phyloP scores from a whole-genome alignment of 108 stramenopile genomes.

The Nannochloropsis salina region DNA sequence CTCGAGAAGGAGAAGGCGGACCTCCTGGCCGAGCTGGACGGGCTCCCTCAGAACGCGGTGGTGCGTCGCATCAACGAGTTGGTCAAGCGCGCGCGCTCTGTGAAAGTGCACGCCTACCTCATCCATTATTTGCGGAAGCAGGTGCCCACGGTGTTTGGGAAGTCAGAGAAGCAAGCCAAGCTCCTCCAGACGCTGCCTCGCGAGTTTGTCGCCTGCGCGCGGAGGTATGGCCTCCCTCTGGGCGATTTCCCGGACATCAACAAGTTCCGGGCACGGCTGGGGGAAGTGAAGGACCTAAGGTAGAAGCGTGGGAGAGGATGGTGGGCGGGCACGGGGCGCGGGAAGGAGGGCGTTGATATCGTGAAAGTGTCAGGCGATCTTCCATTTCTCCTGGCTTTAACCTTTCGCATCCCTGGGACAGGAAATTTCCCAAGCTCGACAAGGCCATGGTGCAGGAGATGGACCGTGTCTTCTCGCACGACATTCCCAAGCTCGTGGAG shows the following conservation, averaged over 20 bases:
- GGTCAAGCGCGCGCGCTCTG: slow-evolving; percentile 90
- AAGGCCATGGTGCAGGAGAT: slow-evolving; percentile 55
- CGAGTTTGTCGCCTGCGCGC: slow-evolving; percentile 79
- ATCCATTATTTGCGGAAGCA: slow-evolving; percentile 93
- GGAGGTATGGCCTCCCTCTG: slow-evolving; percentile 72
- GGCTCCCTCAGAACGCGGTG: slow-evolving; percentile 87
- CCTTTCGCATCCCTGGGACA: background rate
- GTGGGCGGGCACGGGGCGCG: background rate
- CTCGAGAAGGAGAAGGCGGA: slow-evolving; percentile 66
- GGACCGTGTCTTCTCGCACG: slow-evolving; percentile 53
- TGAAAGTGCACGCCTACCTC: slow-evolving; percentile 97
- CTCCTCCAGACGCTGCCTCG: slow-evolving; percentile 74
- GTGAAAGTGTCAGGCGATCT: background rate
- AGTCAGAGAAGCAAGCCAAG: slow-evolving; percentile 83
- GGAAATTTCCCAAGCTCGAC: slow-evolving; percentile 47
- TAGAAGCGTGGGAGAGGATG: slow-evolving; percentile 53
- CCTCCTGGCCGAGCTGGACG: slow-evolving; percentile 83
- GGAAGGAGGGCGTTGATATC: background rate
- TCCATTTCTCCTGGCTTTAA: background rate
- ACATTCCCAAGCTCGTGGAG: slow-evolving; percentile 54
- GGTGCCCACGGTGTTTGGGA: slow-evolving; percentile 90
- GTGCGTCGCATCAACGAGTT: slow-evolving; percentile 96
- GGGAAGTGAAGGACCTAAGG: slow-evolving; percentile 68
- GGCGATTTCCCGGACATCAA: slow-evolving; percentile 91
- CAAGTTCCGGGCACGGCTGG: slow-evolving; percentile 71